Base-by-base conservation (phyloP, 495 filamentous ascomycete genomes). In the Massariosphaeria phaeospora region DNA sequence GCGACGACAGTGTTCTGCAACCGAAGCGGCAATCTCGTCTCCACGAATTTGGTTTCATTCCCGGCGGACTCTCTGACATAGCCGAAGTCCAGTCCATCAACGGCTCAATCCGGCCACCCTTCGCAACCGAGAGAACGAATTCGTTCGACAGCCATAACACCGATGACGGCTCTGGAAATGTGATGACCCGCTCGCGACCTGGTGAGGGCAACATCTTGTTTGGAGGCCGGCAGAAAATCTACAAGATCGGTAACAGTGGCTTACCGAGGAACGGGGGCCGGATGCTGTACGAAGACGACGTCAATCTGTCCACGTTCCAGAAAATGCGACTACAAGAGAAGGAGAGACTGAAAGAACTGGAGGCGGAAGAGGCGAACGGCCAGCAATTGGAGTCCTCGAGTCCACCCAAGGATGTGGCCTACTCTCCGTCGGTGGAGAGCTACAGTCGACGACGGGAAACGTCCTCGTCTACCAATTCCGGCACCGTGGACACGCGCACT, bases 221-320 rank as follows among this genome's bases (percentile, higher is more conserved):
- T 72, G 93, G 93, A 47, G 93, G 94, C 9, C 81, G 93, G 25
- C 93, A 98, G 65, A 98, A 97, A 70, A 82, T 97, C 20, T 97
- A 93, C 71, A 93, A 89, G 61, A 89, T 98, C 42, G 79, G 89
- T 0, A 71, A 67, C 20, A 67, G 69, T 26, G 69, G 66, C 17
- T 69, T 75, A 1, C 70, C 68, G 0, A 79, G 66, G 52, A 73
- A 61, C 45, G 66, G 73, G 35, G 59, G 59, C 76, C 15, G 86
- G 46, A 77, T 80, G 2, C 70, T 95, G 3, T 96, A 95, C 63
- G 90, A 93, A 3, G 80, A 93, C 63, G 93, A 98, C 71, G 75
- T 96, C 26, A 80, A 81, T 20, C 66, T 84, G 63, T 91, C 89
- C 8, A 73, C 84, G 12, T 96, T 96, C 69, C 88, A 91, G 52